Conservation (phyloP, 1,284 basidiomycete genomes). For the Ustilago shanxiensis region DNA sequence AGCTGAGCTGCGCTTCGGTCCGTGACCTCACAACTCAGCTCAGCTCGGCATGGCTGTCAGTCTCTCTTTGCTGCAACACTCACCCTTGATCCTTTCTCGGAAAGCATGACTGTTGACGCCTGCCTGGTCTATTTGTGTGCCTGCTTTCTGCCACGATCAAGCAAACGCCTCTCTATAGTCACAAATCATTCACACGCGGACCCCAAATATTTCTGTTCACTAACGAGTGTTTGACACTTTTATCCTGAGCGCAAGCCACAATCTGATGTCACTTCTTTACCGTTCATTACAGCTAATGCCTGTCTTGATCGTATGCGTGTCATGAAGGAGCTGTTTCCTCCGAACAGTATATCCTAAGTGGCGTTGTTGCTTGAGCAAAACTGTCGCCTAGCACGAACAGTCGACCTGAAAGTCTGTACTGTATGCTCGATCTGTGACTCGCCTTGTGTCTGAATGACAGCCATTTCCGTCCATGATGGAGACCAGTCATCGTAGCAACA, state of each 20-base stretch:
- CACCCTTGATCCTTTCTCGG: no score
- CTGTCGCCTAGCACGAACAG: no score
- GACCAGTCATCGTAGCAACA: neutral
- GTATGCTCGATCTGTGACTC: neutral
- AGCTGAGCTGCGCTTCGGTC: neutral
- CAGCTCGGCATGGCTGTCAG: no score
- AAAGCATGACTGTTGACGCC: no score
- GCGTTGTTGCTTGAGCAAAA: constrained; percentile 1
- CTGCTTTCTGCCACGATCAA: neutral
- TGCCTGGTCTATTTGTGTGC: neutral
- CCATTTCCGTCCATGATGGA: neutral
- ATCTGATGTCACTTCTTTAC: neutral
- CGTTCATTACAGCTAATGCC: neutral
- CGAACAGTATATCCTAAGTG: constrained; percentile 5
- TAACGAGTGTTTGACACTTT: neutral
- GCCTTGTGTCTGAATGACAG: neutral
- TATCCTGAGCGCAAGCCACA: constrained; percentile 6
- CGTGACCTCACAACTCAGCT: neutral
- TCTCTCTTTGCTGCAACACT: neutral
- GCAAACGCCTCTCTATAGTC: constrained; percentile 4
- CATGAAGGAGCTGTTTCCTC: neutral
- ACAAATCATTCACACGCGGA: constrained; percentile 6
- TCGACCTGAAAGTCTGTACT: no score
- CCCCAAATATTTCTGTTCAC: neutral
- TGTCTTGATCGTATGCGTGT: no score